Conservation (phyloP, 208 protist genomes). For the Phytomonas francai region DNA sequence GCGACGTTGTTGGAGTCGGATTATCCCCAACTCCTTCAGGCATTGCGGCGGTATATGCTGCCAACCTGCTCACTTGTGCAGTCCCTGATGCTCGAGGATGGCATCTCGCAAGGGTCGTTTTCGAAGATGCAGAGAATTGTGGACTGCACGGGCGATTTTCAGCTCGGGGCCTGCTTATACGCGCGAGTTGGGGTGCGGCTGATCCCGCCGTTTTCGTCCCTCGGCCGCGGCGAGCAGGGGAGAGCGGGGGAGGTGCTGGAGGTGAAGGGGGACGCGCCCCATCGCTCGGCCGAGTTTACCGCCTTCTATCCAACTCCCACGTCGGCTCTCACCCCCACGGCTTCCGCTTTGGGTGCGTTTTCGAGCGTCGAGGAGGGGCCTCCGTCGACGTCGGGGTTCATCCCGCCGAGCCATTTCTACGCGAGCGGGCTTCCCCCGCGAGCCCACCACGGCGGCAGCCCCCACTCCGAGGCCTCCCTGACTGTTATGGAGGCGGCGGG, state of each 20-base stretch:
- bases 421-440: no score
- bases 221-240: conserved; percentile 10
- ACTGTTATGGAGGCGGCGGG: no score
- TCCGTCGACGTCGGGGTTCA: no score
- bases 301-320: neutral
- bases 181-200: conserved; percentile 50
- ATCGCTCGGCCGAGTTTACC: neutral
- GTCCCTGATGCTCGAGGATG: conserved; percentile 51
- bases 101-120: conserved; percentile 41
- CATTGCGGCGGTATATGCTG: conserved; percentile 16
- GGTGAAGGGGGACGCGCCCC: conserved; percentile 1
- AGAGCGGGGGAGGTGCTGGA: conserved; percentile 10
- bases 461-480: no score
- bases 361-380: no score
- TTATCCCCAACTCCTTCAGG: conserved; percentile 17
- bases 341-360: no score
- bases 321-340: no score
- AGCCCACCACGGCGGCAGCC: no score
- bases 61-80: conserved; percentile 26
- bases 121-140: conserved; percentile 68
- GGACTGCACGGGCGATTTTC: conserved; percentile 74
- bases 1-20: conserved; percentile 44
- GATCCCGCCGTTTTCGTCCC: conserved; percentile 18
- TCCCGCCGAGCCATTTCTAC: no score
- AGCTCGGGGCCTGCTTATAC: conserved; percentile 79